phyloP scores from a whole-genome alignment of 331 rosid species.

The Malus hybrid region DNA sequence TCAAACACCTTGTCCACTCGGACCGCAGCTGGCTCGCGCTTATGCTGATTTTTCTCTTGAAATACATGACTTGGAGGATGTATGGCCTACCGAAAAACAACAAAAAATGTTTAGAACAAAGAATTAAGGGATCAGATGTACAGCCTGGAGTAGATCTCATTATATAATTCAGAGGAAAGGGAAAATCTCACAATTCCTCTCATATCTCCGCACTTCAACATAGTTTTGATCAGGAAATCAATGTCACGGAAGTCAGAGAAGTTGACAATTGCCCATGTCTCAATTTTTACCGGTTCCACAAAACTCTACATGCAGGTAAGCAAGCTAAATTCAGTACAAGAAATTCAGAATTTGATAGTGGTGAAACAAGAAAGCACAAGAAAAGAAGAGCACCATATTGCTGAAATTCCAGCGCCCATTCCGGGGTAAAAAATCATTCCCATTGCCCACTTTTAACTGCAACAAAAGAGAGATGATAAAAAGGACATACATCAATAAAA shows the following conservation, averaged over 20 bases:
- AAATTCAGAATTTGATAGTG: background rate
- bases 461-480: background rate
- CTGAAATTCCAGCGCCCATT: conserved; percentile 89
- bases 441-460: conserved; percentile 69
- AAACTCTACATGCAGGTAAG: conserved; percentile 34
- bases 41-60: conserved; percentile 43
- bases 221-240: conserved; percentile 35
- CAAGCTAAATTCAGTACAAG: background rate
- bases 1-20: conserved; percentile 81
- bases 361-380: background rate
- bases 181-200: conserved; percentile 63
- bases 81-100: conserved; percentile 23
- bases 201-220: conserved; percentile 52
- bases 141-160: background rate
- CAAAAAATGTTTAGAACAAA: background rate
- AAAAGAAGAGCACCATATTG: conserved; percentile 46
- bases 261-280: conserved; percentile 68
- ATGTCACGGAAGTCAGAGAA: conserved; percentile 73
- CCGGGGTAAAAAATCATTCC: conserved; percentile 68
- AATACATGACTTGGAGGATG: conserved; percentile 43
- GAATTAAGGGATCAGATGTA: background rate
- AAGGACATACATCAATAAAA: background rate
- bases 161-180: background rate
- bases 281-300: conserved; percentile 41
- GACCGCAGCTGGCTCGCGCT: conserved; percentile 62